Percentiles rank a stretch among this genome's conserved stretches.
Conservation (phyloP, 441 rosid genomes). For the Erodium trifolium region DNA sequence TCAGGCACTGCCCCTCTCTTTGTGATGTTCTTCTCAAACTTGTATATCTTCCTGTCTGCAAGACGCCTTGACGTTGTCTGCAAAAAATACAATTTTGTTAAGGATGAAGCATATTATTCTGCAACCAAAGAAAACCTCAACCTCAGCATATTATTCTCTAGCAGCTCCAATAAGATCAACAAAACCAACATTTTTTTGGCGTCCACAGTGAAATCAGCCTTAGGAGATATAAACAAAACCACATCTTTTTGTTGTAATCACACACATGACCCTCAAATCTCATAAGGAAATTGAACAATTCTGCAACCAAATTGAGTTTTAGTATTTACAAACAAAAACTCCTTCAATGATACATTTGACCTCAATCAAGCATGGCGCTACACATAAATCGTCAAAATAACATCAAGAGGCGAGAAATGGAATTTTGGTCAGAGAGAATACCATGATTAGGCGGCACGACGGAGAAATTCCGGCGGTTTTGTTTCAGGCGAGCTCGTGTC, state of each 20-base stretch:
- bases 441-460: not conserved
- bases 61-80: conserved; percentile 82
- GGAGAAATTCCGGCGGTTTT: conserved; percentile 4
- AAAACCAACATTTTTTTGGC: too few species aligned
- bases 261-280: not conserved
- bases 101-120: not conserved
- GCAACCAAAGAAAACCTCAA: not conserved
- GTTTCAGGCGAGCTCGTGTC: not conserved
- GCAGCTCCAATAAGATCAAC: too few species aligned
- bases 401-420: not conserved
- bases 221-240: not conserved
- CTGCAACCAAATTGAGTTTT: too few species aligned
- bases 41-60: conserved; percentile 68
- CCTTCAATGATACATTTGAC: not conserved
- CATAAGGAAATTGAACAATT: not conserved
- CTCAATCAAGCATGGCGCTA: not conserved
- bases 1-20: conserved; percentile 79
- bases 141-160: not conserved
- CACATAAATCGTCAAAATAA: not conserved
- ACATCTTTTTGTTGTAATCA: not conserved
- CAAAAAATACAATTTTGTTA: conserved; percentile 14
- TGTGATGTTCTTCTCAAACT: conserved; percentile 67
- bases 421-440: not conserved
- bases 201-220: not conserved
- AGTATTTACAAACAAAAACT: not conserved